A percentile compares a stretch with the other conserved stretches of the same genome.
Conservation (phyloP, 129 eudicot genomes). For the carrot (Daucus carota) region DNA sequence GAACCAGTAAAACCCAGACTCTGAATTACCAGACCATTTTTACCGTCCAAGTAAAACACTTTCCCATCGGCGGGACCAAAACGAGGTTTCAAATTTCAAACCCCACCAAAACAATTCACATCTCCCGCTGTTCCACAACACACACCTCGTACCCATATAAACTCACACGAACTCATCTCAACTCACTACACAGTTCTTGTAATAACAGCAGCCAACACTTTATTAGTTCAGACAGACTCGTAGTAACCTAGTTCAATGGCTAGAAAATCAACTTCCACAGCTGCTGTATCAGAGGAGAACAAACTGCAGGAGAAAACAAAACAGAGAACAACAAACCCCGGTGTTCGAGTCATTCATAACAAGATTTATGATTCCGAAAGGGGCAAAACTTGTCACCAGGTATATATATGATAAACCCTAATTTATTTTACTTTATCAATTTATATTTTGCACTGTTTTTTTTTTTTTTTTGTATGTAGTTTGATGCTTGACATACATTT, state of each 20-base stretch:
- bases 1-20: too few species aligned
- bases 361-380: conserved; percentile 56
- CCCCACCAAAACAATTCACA: not conserved
- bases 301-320: conserved; percentile 15
- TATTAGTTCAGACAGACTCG: too few species aligned
- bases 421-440: not conserved
- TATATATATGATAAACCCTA: not conserved
- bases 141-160: not conserved
- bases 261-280: conserved; percentile 29
- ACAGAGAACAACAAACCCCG: conserved; percentile 37
- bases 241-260: conserved; percentile 31
- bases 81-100: not conserved
- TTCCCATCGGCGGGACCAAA: too few species aligned
- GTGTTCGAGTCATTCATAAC: conserved; percentile 43
- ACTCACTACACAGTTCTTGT: not conserved
- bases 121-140: not conserved
- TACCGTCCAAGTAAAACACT: too few species aligned
- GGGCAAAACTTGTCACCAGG: conserved; percentile 89
- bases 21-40: too few species aligned
- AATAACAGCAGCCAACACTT: too few species aligned
- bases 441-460: too few species aligned
- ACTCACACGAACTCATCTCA: not conserved
- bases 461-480: too few species aligned
- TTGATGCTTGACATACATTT: too few species aligned
- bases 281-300: not conserved